A percentile compares a stretch with the other conserved stretches of the same genome.
These are phyloP conservation scores for Fusarium sp. DNA, from an alignment of 2,329 filamentous ascomycete genomes.

Conservation along the genomic window DNA sequence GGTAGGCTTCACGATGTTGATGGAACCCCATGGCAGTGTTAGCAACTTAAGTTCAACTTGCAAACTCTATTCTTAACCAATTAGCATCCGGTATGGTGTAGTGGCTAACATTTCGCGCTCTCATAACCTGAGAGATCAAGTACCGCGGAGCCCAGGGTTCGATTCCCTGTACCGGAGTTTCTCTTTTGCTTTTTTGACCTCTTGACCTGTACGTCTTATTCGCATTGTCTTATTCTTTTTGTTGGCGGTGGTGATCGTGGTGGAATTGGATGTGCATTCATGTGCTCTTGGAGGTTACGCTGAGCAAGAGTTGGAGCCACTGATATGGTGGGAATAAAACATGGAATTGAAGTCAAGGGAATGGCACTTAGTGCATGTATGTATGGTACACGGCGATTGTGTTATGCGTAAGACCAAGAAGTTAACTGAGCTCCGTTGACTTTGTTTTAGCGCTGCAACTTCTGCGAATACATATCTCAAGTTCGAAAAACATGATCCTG, in stretches of 20 bases:
- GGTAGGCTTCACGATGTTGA: not conserved
- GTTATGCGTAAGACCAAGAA: too few species aligned
- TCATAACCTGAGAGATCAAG: slow-evolving; percentile 46
- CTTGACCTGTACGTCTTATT: too few species aligned
- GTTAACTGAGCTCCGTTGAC: too few species aligned
- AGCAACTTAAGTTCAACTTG: rapidly evolving
- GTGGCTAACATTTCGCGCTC: slow-evolving; percentile 52
- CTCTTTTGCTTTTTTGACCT: not conserved
- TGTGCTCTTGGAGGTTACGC: too few species aligned
- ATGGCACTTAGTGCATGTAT: too few species aligned
- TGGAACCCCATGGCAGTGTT: not conserved
- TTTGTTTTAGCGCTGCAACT: not conserved
- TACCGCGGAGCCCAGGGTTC: slow-evolving; percentile 44
- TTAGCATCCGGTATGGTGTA: slow-evolving; percentile 48
- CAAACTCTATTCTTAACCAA: rapidly evolving
- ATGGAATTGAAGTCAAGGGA: too few species aligned
- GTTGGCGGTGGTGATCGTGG: not conserved
- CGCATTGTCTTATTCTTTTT: not conserved
- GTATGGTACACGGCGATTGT: too few species aligned
- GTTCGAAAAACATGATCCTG: too few species aligned
- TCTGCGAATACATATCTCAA: not conserved
- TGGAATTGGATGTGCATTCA: too few species aligned
- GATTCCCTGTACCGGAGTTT: slow-evolving; percentile 45
- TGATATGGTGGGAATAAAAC: too few species aligned
- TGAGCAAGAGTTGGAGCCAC: too few species aligned